Evolutionary conservation across 1,284 basidiomycete species (phyloP).

Genomic region (Ceratobasidium sp.): DNA sequence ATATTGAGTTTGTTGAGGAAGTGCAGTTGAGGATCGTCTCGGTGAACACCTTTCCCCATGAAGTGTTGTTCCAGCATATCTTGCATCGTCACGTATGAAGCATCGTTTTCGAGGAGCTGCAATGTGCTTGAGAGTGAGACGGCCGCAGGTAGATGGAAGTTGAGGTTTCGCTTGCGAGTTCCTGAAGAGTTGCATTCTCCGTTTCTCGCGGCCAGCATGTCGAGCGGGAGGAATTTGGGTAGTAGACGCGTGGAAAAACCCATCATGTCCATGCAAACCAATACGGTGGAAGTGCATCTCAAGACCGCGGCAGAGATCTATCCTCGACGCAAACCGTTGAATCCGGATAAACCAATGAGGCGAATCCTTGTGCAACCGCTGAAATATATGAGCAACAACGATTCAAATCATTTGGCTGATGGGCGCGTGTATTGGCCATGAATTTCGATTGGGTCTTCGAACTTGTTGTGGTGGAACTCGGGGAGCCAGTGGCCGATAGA

Average conservation of each 20-base stretch:
- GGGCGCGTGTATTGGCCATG: constrained; percentile 89
- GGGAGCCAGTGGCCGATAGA: constrained; percentile 90
- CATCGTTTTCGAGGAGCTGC: constrained; percentile 88
- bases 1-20: constrained; percentile 80
- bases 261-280: constrained; percentile 91
- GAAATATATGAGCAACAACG: constrained; percentile 39
- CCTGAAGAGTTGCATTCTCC: constrained; percentile 88
- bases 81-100: constrained; percentile 87
- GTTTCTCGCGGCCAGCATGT: constrained; percentile 90
- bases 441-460: constrained; percentile 92
- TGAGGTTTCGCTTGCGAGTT: constrained; percentile 86
- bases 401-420: not conserved
- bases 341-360: constrained; percentile 93
- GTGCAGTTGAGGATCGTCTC: constrained; percentile 87
- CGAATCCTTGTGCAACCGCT: constrained; percentile 83
- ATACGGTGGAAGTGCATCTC: constrained; percentile 91
- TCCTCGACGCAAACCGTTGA: constrained; percentile 86
- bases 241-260: constrained; percentile 84
- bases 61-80: constrained; percentile 95
- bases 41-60: constrained; percentile 72
- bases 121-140: constrained; percentile 85
- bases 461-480: constrained; percentile 97
- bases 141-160: constrained; percentile 88
- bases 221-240: constrained; percentile 89
- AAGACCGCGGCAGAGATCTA: constrained; percentile 82